Base-by-base conservation (phyloP, 1,139 yeast species). In the Hanseniaspora uvarum region DNA sequence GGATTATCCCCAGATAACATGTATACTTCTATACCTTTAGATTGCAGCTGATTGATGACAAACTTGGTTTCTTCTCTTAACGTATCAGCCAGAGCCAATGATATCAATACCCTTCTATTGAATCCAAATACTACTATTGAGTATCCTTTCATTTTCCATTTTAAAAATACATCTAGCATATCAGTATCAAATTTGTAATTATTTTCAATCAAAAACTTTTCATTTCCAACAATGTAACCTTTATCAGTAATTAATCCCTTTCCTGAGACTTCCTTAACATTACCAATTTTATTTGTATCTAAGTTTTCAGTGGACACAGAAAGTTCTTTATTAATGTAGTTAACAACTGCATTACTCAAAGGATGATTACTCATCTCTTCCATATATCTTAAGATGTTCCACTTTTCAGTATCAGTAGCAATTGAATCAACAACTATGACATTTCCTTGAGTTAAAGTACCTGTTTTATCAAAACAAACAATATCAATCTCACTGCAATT, bases 391-490 rank as follows among this genome's bases (percentile, higher is more conserved):
- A 40, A 16, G 19, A 41, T 11, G 39, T 31, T 4, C 50, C 49
- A 43, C 18, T 39, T 39, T 14, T 18, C 24, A 21, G 16, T 39
- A 21, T 21, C 21, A 18, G 16, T 6, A 5, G 26, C 46, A 14
- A 14, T 14, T 14, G 39, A 31, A 33, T 62, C 58, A 12, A 66
- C 59, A 3, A 71, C 65, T 58, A 81, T 74, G 36, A 78, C 78
- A 1, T 86, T 86, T 23, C 79, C 80, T 56, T 68, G 69, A 0
- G 94, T 84, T 57, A 84, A 69, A 0, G 94, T 84, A 1, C 94
- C 94, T 0, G 94, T 84, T 60, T 84, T 84, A 66, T 84, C 94
- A 65, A 84, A 84, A 61, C 89, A 84, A 14, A 83, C 77, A 46
- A 81, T 75, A 55, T 78, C 77, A 34, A 81, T 71, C 31, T 70